Conservation (phyloP, 1,139 yeast genomes). For the Nakaseomyces glabratus region DNA sequence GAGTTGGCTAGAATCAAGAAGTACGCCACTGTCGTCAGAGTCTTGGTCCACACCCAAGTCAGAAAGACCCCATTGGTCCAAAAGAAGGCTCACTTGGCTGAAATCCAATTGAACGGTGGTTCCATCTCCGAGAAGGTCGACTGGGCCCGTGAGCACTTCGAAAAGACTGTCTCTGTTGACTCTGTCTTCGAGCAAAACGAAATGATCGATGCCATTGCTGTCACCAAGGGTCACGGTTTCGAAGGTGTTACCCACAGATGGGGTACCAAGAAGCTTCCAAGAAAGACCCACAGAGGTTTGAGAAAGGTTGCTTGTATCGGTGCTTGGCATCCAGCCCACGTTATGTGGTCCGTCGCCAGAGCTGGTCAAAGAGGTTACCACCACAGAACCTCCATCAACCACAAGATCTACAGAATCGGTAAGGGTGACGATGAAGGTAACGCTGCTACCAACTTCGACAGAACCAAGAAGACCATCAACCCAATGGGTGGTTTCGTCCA, state of each 20-base stretch:
- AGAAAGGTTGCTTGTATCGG: slow-evolving; percentile 99
- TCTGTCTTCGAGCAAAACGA: slow-evolving; percentile 97
- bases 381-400: slow-evolving; percentile 99
- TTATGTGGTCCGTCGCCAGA: slow-evolving; percentile 99
- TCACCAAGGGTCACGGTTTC: slow-evolving; percentile 99
- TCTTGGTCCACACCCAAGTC: slow-evolving; percentile 98
- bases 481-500: slow-evolving; percentile 99
- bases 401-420: slow-evolving; percentile 99
- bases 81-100: slow-evolving; percentile 99
- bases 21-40: slow-evolving; percentile 98
- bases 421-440: slow-evolving; percentile 87
- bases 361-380: slow-evolving; percentile 99
- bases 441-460: slow-evolving; percentile 97
- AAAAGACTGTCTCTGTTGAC: slow-evolving; percentile 94
- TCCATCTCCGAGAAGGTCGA: slow-evolving; percentile 93
- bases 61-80: slow-evolving; percentile 98
- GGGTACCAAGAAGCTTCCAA: slow-evolving; percentile 99
- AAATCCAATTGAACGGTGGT: slow-evolving; percentile 99
- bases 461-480: slow-evolving; percentile 98
- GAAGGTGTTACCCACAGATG: slow-evolving; percentile 99
- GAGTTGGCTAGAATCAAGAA: slow-evolving; percentile 98
- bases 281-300: slow-evolving; percentile 99
- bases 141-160: slow-evolving; percentile 99
- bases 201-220: slow-evolving; percentile 97
- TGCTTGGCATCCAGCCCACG: slow-evolving; percentile 99